Percentiles rank a stretch among this genome's conserved stretches.
These are phyloP conservation scores for Gillenia trifoliata DNA, from an alignment of 306 rosid species.

Conservation along the genomic window DNA sequence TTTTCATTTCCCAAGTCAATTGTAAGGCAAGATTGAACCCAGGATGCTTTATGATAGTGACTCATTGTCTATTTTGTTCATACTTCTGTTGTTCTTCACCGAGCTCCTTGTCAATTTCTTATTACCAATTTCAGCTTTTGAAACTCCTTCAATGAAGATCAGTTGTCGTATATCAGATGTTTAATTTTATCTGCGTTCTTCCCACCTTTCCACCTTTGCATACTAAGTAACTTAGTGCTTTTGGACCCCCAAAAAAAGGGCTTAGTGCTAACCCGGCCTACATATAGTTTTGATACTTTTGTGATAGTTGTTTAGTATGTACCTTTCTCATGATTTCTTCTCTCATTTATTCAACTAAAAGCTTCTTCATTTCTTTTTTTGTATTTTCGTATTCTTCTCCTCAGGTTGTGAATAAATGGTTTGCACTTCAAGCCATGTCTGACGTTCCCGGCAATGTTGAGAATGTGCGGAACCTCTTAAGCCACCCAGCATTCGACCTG, in stretches of 20 bases:
- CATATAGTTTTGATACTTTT: not conserved
- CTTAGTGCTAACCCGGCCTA: not conserved
- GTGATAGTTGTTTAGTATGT: not conserved
- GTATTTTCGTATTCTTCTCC: not conserved
- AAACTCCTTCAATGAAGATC: not conserved
- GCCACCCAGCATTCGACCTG: constrained; percentile 85
- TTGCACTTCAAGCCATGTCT: constrained; percentile 93
- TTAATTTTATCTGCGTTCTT: not conserved
- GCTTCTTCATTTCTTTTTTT: not conserved
- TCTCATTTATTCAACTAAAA: not conserved
- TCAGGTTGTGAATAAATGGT: constrained; percentile 96
- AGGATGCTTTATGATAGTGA: not conserved
- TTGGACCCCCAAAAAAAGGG: not conserved
- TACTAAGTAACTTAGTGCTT: not conserved
- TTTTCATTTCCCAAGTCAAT: not conserved
- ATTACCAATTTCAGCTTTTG: not conserved
- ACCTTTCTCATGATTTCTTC: not conserved
- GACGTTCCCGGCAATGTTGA: constrained; percentile 77
- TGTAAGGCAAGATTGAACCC: not conserved
- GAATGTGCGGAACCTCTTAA: constrained; percentile 67
- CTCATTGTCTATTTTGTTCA: not conserved
- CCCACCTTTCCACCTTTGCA: not conserved
- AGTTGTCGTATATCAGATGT: not conserved
- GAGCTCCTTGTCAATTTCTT: not conserved
- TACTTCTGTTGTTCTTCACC: not conserved